Conservation (phyloP, 148 eudicot genomes). For the Camellia sinensis region DNA sequence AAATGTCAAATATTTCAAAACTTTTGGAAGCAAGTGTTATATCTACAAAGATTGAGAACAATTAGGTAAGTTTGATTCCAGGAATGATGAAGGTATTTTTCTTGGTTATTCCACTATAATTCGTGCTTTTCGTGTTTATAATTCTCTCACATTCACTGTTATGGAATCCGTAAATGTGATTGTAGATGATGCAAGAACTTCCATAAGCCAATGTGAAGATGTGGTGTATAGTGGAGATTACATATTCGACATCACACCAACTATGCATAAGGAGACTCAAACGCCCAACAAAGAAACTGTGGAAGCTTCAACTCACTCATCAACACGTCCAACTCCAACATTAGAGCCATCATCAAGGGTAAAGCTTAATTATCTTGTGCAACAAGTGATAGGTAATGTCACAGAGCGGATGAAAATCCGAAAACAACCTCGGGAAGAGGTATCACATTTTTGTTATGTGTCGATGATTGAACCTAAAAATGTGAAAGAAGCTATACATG, state of each 20-base stretch:
- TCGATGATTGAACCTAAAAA: neutral
- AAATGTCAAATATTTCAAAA: neutral
- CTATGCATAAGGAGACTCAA: too few relatives aligned
- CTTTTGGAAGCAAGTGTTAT: neutral
- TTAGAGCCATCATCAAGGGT: neutral
- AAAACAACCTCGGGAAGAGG: neutral
- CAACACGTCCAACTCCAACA: neutral
- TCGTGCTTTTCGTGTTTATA: too few relatives aligned
- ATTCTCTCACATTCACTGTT: too few relatives aligned
- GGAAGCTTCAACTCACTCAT: too few relatives aligned
- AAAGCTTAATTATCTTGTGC: neutral
- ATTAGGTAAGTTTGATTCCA: too few relatives aligned
- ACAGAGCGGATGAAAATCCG: neutral
- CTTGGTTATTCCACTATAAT: neutral
- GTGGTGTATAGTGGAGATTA: too few relatives aligned
- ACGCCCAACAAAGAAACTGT: too few relatives aligned
- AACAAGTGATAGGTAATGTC: neutral
- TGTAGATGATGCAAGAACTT: too few relatives aligned
- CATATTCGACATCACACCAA: too few relatives aligned
- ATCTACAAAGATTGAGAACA: neutral
- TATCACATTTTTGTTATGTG: neutral
- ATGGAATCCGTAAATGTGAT: too few relatives aligned
- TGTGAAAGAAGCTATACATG: neutral
- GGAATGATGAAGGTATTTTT: neutral
- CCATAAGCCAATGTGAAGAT: too few relatives aligned